Conservation (phyloP, 2,329 filamentous ascomycete species). For the Alternaria brassicae region DNA sequence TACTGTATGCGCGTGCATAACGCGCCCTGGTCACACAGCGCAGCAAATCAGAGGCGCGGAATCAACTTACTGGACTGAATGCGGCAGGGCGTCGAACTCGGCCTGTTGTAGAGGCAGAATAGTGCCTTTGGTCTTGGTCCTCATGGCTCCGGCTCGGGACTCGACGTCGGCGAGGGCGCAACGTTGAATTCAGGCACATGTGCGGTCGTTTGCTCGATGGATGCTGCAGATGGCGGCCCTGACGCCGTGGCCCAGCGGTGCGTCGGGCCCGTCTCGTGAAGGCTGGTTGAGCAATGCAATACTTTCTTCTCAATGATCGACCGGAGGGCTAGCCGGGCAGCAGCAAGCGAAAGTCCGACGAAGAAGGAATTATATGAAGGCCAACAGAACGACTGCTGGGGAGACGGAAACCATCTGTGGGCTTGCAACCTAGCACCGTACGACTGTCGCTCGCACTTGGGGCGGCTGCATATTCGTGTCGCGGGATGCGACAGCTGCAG, state of each 20-base stretch:
- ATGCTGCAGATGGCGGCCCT: constrained; percentile 9
- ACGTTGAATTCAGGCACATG: constrained; percentile 15
- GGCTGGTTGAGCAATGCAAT: not conserved
- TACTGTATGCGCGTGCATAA: constrained; percentile 39
- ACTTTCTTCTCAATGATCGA: constrained; percentile 14
- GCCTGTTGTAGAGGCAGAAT: constrained; percentile 43
- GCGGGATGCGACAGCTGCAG: constrained; percentile 29
- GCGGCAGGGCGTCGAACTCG: constrained; percentile 53
- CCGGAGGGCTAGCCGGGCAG: constrained; percentile 19
- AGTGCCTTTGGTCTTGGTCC: constrained; percentile 31
- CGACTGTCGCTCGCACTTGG: constrained; percentile 14
- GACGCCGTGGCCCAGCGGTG: constrained; percentile 20
- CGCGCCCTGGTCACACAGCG: constrained; percentile 29
- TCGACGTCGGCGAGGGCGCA: constrained; percentile 20
- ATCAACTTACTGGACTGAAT: constrained; percentile 53
- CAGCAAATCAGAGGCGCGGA: constrained; percentile 22
- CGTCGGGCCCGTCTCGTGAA: constrained; percentile 21
- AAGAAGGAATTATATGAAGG: constrained; percentile 16
- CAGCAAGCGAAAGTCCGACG: constrained; percentile 6
- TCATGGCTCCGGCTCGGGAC: constrained; percentile 35
- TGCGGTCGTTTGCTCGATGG: constrained; percentile 9
- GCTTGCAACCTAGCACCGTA: constrained; percentile 24
- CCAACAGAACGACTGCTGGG: constrained; percentile 3
- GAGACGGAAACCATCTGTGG: constrained; percentile 9
- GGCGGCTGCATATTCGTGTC: constrained; percentile 31